phyloP scores from a whole-genome alignment of 163 green algal genomes.

The Volvox carteri region DNA sequence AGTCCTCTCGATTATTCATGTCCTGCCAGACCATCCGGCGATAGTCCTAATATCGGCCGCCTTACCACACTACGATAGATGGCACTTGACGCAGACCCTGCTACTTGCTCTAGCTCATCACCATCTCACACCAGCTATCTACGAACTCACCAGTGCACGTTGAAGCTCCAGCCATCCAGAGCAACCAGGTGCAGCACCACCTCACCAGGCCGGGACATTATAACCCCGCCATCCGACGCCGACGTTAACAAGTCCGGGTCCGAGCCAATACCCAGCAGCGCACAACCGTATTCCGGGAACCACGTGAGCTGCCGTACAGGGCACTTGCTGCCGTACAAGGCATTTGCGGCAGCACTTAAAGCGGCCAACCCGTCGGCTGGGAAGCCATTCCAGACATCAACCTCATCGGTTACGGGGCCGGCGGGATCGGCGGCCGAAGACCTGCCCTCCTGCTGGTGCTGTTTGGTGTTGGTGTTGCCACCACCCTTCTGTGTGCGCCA shows the following conservation, averaged over 20 bases:
- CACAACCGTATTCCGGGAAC: conserved; percentile 56
- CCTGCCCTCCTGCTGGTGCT: no score
- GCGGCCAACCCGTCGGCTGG: no score
- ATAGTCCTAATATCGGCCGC: background rate
- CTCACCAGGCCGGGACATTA: conserved; percentile 10
- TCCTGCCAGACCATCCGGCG: no score
- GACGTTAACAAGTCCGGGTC: no score
- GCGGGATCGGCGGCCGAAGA: no score
- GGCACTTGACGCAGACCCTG: background rate
- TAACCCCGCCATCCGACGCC: background rate
- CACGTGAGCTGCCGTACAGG: conserved; percentile 46
- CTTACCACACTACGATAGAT: background rate
- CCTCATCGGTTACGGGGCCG: no score
- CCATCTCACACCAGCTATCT: background rate
- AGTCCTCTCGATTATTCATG: no score
- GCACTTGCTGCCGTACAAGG: background rate
- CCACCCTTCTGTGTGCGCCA: no score
- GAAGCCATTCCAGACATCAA: no score
- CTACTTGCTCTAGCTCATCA: background rate
- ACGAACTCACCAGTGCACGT: conserved; percentile 20
- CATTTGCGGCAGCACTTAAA: background rate
- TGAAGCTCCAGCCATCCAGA: conserved; percentile 61
- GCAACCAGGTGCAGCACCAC: conserved; percentile 56
- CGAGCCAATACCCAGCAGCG: conserved; percentile 49
- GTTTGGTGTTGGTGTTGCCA: no score